Conservation (phyloP, 345 rosid species). For the Eucalyptus coolabah region DNA sequence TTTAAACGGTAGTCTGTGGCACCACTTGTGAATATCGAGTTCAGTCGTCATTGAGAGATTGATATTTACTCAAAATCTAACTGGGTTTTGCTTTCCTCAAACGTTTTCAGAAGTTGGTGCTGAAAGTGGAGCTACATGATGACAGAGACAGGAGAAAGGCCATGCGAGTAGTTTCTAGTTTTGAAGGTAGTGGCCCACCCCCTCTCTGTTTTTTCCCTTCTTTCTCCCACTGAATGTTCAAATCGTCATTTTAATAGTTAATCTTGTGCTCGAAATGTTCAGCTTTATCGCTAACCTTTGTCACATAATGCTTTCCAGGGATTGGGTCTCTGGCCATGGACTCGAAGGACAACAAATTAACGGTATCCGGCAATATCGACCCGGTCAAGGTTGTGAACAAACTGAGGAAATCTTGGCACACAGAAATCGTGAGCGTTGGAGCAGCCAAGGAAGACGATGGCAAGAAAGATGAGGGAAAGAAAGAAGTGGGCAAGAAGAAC, state of each 20-base stretch:
- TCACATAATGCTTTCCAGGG: not conserved
- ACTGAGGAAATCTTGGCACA: not conserved
- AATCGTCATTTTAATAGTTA: not conserved
- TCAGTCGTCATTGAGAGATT: not conserved
- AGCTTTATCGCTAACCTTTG: not conserved
- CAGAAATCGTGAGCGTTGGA: not conserved
- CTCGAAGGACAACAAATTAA: not conserved
- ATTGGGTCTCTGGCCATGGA: not conserved
- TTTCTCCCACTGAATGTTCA: not conserved
- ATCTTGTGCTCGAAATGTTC: not conserved
- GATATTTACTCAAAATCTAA: not conserved
- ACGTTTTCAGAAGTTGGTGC: not conserved
- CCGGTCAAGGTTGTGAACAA: not conserved
- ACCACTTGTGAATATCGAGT: not conserved
- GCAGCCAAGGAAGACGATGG: not conserved
- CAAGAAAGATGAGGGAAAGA: not conserved
- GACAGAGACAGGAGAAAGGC: not conserved
- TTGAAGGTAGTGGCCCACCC: not conserved
- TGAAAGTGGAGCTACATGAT: not conserved
- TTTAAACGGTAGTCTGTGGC: not conserved
- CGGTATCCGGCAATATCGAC: not conserved
- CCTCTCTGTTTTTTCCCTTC: not conserved
- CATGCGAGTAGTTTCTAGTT: not conserved
- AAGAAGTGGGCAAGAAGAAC: not conserved
- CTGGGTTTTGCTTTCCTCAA: not conserved